These are phyloP conservation scores for Achaetomium macrosporum DNA, from an alignment of 2,329 filamentous ascomycete species.

Conservation along the genomic window DNA sequence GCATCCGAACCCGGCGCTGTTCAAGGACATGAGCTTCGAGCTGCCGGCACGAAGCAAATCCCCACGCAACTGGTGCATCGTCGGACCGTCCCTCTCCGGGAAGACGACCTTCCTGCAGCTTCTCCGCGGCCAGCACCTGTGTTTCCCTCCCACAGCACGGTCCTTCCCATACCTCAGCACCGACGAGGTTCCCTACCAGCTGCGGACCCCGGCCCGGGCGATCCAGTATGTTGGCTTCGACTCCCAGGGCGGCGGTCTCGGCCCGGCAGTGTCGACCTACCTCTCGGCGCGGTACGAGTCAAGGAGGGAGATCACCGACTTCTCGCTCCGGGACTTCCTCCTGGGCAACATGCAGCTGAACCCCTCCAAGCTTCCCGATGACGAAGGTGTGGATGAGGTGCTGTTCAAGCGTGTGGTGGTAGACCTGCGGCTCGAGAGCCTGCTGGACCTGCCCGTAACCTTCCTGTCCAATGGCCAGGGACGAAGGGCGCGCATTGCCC, in stretches of 20 bases:
- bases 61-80: constrained; percentile 70
- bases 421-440: constrained; percentile 61
- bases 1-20: constrained; percentile 64
- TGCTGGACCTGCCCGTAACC: constrained; percentile 76
- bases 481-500: constrained; percentile 78
- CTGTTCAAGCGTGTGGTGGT: constrained; percentile 57
- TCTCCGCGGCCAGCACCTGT: constrained; percentile 68
- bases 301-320: constrained; percentile 78
- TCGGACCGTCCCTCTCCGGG: constrained; percentile 71
- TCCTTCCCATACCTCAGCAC: constrained; percentile 73
- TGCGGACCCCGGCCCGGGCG: constrained; percentile 58
- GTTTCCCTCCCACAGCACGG: constrained; percentile 67
- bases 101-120: constrained; percentile 80
- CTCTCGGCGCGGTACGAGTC: constrained; percentile 89
- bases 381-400: constrained; percentile 44
- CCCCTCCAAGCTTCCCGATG: constrained; percentile 49
- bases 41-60: constrained; percentile 52
- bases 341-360: constrained; percentile 80
- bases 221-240: constrained; percentile 91
- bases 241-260: constrained; percentile 54
- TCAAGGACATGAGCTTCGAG: constrained; percentile 63
- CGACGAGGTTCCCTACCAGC: constrained; percentile 47
- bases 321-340: constrained; percentile 74
- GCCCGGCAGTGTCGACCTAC: constrained; percentile 64
- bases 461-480: constrained; percentile 94